A percentile compares a stretch with the other conserved stretches of the same genome.
Evolutionary conservation across 495 filamentous ascomycete species (phyloP).

Genomic region (Aspergillus baeticus): DNA sequence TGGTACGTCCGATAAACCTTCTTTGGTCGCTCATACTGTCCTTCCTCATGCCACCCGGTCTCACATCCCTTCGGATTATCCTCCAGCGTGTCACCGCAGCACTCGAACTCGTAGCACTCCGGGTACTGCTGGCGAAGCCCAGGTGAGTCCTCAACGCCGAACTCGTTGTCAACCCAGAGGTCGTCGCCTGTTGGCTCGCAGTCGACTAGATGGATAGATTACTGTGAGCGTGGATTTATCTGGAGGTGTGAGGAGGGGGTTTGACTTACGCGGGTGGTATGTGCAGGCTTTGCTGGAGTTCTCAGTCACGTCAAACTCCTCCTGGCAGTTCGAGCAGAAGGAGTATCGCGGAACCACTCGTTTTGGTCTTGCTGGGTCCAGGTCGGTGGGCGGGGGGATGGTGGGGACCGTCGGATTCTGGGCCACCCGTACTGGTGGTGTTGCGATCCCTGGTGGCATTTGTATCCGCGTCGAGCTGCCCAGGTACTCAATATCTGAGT

Average conservation of each 20-base stretch:
- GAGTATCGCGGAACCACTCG: too few relatives aligned
- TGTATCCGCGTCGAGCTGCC: too few relatives aligned
- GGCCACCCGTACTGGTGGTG: too few relatives aligned
- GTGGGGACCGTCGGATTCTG: too few relatives aligned
- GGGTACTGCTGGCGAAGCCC: not conserved
- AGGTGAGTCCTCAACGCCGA: not conserved
- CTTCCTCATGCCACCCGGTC: not conserved
- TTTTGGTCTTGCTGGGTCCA: too few relatives aligned
- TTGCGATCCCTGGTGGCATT: too few relatives aligned
- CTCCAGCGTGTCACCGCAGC: not conserved
- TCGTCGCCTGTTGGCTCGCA: not conserved
- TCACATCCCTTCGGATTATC: not conserved
- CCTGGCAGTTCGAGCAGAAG: too few relatives aligned
- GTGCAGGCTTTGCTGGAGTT: too few relatives aligned
- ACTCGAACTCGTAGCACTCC: not conserved
- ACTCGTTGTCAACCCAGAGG: not conserved
- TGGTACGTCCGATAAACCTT: not conserved
- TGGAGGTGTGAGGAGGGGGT: not conserved
- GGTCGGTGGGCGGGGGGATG: too few relatives aligned
- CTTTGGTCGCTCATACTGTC: not conserved
- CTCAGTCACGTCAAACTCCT: too few relatives aligned
- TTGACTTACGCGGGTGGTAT: too few relatives aligned
- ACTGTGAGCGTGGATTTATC: not conserved
- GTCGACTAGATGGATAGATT: not conserved
- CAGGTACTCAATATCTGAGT: too few relatives aligned